A percentile compares a stretch with the other conserved stretches of the same genome.
Evolutionary conservation across 2,329 filamentous ascomycete genomes (phyloP).

Genomic region (Fusarium sp.): DNA sequence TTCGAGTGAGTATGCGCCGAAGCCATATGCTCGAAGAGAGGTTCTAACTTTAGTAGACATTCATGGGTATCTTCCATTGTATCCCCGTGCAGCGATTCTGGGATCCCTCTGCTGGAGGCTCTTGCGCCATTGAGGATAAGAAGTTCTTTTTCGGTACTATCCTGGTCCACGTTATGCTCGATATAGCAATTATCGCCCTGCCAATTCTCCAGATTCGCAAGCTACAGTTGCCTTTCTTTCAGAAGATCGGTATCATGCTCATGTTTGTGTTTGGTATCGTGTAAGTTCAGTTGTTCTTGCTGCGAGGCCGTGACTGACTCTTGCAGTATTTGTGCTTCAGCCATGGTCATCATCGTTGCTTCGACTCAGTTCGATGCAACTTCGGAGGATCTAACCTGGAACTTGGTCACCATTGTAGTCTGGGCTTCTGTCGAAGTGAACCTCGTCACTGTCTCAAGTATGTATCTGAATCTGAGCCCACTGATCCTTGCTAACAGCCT

Average conservation of each 20-base stretch:
- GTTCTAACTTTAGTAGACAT: neutral
- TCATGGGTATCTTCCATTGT: slow-evolving; percentile 35
- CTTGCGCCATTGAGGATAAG: slow-evolving; percentile 38
- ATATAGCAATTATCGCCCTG: slow-evolving; percentile 45
- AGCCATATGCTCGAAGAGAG: neutral
- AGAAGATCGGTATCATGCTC: slow-evolving; percentile 42
- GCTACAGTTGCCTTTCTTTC: slow-evolving; percentile 40
- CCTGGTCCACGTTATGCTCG: slow-evolving; percentile 45
- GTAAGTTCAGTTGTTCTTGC: no score
- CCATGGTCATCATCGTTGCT: slow-evolving; percentile 33
- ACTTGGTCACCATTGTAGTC: slow-evolving; percentile 32
- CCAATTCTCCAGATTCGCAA: slow-evolving; percentile 46
- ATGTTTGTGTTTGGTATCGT: slow-evolving; percentile 47
- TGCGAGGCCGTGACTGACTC: no score
- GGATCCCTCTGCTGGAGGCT: slow-evolving; percentile 10
- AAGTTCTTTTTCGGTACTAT: slow-evolving; percentile 49
- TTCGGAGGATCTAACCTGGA: slow-evolving; percentile 36
- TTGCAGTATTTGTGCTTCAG: slow-evolving; percentile 30
- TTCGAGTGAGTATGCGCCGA: slow-evolving; percentile 27
- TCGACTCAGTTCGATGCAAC: slow-evolving; percentile 23
- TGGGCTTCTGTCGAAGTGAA: slow-evolving; percentile 42
- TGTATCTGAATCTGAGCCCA: accelerated
- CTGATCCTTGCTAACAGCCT: accelerated
- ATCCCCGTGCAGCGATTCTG: slow-evolving; percentile 31
- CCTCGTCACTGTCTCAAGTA: slow-evolving; percentile 39